Evolutionary conservation across 2,329 filamentous ascomycete genomes (phyloP), one percentile per base, ranked within the genome.

Genomic region (Fusarium sp.): DNA sequence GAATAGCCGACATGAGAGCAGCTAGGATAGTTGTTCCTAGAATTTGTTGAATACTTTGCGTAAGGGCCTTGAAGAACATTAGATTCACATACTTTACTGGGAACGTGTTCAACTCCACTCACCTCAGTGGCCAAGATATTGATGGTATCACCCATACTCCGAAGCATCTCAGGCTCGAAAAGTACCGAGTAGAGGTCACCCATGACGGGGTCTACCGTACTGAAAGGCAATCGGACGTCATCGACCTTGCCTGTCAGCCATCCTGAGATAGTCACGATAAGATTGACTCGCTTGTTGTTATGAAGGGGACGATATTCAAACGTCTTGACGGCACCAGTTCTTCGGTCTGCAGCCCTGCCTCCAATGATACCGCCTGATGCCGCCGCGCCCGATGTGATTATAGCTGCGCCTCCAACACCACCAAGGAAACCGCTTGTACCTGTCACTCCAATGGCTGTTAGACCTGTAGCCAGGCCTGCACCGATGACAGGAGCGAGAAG

Each of bases 211-310:
- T 99, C 94, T 9, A 99, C 91, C 0, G 96, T 99, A 81, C 94
- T 97, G 79, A 92, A 99, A 10, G 96, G 96, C 74, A 99, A 81
- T 62, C 96, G 92, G 48, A 99, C 94, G 77, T 99, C 96, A 80
- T 99, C 96, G 52, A 97, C 90, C 76, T 97, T 98, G 74, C 96
- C 96, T 39, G 93, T 97, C 91, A 99, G 96, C 96, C 96, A 99
- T 5, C 96, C 96, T 1, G 95, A 94, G 29, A 99, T 88, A 0
- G 96, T 98, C 37, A 99, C 89, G 67, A 99, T 96, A 29, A 99
- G 85, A 73, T 99, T 98, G 37, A 97, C 92, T 58, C 94, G 87
- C 80, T 99, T 99, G 80, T 98, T 98, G 81, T 99, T 99, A 82
- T 98, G 94, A 43, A 99, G 82, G 9, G 96, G 96, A 42, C 95